Conservation (phyloP, 805 yeast species). For the Vanderwaltozyma polyspora region DNA sequence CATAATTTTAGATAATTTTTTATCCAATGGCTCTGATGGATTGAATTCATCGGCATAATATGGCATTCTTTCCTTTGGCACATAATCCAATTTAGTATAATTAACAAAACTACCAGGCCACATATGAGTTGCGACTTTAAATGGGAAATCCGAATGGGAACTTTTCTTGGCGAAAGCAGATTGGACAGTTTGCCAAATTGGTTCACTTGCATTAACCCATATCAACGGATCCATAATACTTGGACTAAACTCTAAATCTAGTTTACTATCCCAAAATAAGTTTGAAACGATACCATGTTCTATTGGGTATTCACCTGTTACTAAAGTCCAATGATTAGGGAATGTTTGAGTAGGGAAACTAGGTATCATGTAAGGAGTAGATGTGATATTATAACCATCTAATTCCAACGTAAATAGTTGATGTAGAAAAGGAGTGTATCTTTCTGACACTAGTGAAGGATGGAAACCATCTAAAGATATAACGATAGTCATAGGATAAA, state of each 20-base stretch:
- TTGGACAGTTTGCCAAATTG: slow-evolving; percentile 72
- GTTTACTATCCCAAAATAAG: slow-evolving; percentile 37
- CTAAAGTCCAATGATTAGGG: slow-evolving; percentile 86
- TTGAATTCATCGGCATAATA: slow-evolving; percentile 50
- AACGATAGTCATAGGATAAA: slow-evolving; percentile 69
- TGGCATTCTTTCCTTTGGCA: slow-evolving; percentile 38
- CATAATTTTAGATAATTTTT: slow-evolving; percentile 47
- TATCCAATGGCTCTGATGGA: slow-evolving; percentile 40
- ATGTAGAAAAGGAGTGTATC: slow-evolving; percentile 62
- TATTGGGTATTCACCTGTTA: slow-evolving; percentile 75
- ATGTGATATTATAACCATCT: slow-evolving; percentile 25
- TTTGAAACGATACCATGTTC: slow-evolving; percentile 71
- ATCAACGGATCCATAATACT: slow-evolving; percentile 44
- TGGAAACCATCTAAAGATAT: slow-evolving; percentile 85
- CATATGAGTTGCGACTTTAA: slow-evolving; percentile 54
- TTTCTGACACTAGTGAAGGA: slow-evolving; percentile 66
- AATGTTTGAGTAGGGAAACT: slow-evolving; percentile 83
- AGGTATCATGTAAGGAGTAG: slow-evolving; percentile 72
- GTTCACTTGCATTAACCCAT: slow-evolving; percentile 76
- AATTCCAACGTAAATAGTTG: slow-evolving; percentile 39
- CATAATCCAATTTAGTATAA: slow-evolving; percentile 3
- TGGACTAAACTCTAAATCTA: slow-evolving; percentile 42
- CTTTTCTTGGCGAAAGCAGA: slow-evolving; percentile 37
- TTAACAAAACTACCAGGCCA: slow-evolving; percentile 90
- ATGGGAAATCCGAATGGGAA: slow-evolving; percentile 2